phyloP scores from a whole-genome alignment of 306 rosid genomes.

The Vicia sativa region DNA sequence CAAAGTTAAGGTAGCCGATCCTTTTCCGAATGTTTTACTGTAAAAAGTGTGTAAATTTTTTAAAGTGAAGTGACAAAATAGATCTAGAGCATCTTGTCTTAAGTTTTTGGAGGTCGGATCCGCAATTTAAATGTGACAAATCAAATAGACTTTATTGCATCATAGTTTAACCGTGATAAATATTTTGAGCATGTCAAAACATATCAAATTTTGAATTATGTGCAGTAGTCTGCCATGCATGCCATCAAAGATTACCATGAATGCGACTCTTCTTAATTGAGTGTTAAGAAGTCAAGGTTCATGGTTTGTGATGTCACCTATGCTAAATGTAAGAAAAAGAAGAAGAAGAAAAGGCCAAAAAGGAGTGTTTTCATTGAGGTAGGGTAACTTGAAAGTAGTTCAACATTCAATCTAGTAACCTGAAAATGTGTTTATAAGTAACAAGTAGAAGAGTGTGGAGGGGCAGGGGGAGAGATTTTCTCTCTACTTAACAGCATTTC shows the following conservation, averaged over 20 bases:
- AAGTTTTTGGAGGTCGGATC: too few relatives aligned
- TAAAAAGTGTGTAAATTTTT: background rate
- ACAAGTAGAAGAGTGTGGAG: background rate
- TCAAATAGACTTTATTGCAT: too few relatives aligned
- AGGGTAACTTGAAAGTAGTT: background rate
- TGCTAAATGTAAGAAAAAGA: background rate
- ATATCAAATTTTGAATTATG: too few relatives aligned
- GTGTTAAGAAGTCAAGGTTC: background rate
- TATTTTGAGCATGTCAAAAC: too few relatives aligned
- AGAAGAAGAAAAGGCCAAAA: background rate
- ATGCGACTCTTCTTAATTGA: background rate
- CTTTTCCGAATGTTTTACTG: background rate
- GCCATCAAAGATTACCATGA: too few relatives aligned
- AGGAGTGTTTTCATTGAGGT: background rate
- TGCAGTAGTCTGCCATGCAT: too few relatives aligned
- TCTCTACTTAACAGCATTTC: too few relatives aligned
- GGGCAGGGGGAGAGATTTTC: too few relatives aligned
- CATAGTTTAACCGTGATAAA: too few relatives aligned
- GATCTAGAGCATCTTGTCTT: too few relatives aligned
- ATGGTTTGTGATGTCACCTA: background rate
- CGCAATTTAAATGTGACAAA: too few relatives aligned
- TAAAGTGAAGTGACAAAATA: background rate
- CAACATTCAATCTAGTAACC: background rate
- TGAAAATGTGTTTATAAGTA: background rate
- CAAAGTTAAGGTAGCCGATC: too few relatives aligned